Conservation (phyloP, 1,284 basidiomycete species). For the Trametes polyzona region DNA sequence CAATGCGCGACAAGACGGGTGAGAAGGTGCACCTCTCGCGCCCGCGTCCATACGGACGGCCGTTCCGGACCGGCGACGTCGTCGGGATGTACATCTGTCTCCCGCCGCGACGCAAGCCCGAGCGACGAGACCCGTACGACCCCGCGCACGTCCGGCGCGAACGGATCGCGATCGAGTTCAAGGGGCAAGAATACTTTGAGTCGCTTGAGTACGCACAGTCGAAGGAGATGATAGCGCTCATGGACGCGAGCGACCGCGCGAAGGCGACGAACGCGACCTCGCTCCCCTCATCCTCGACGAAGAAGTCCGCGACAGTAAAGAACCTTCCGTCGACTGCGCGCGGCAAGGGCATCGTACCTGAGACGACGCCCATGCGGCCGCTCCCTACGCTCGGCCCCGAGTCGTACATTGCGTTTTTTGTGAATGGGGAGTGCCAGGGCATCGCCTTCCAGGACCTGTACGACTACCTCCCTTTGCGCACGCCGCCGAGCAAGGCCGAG, state of each 20-base stretch:
- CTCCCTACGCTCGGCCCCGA: slow-evolving; percentile 69
- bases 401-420: slow-evolving; percentile 87
- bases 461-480: slow-evolving; percentile 88
- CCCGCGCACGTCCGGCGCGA: slow-evolving; percentile 81
- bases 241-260: slow-evolving; percentile 55
- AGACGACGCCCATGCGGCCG: slow-evolving; percentile 55
- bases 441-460: slow-evolving; percentile 89
- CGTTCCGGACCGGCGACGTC: slow-evolving; percentile 85
- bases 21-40: slow-evolving; percentile 89
- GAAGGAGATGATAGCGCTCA: slow-evolving; percentile 93
- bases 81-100: slow-evolving; percentile 94
- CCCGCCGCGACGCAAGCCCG: slow-evolving; percentile 64
- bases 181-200: slow-evolving; percentile 97
- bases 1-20: slow-evolving; percentile 88
- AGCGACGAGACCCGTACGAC: slow-evolving; percentile 66
- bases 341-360: slow-evolving; percentile 35
- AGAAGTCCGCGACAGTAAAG: slow-evolving; percentile 70
- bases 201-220: slow-evolving; percentile 86
- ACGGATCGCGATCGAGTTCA: slow-evolving; percentile 92
- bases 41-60: slow-evolving; percentile 74
- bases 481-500: slow-evolving; percentile 57
- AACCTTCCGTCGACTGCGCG: slow-evolving; percentile 52
- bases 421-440: slow-evolving; percentile 90
- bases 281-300: slow-evolving; percentile 59
- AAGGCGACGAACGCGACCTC: slow-evolving; percentile 61